Base-by-base conservation (phyloP, 2,329 filamentous ascomycete genomes). In the Huntiella savannae region DNA sequence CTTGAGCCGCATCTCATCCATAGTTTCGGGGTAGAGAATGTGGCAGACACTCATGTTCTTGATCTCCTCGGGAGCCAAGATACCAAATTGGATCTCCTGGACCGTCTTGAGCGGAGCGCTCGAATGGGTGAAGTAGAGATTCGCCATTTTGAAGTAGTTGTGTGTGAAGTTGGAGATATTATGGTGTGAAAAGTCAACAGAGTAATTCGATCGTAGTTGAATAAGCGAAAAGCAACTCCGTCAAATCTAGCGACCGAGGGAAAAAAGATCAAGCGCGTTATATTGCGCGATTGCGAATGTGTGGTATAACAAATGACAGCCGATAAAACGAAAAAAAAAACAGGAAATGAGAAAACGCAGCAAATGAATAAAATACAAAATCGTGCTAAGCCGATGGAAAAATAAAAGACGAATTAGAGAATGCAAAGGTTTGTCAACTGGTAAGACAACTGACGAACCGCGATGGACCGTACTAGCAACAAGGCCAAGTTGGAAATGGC, bases 31-130 rank as follows among this genome's bases (percentile, higher is more conserved):
- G 60, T 95, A 96, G 62, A 91, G 75, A 61, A 98, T 88, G 62
- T 94, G 84, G 55, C 79, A 82, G 53, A 96, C 88, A 65, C 87
- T 95, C 85, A 96, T 92, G 58, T 82, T 87, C 71, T 98, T 96
- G 65, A 96, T 94, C 69, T 98, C 92, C 62, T 98, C 91, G 19
- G 91, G 91, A 33, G 91, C 93, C 64, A 98, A 76, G 60, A 98
- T 75, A 60, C 91, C 91, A 61, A 98, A 98, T 71, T 98, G 92
- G 57, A 98, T 94, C 73, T 98, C 92, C 73, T 95, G 81, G 58
- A 98, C 87, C 54, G 82, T 93, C 71, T 91, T 88, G 74, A 96
- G 74, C 63, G 87, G 87, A 75, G 83, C 87, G 74, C 82, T 87
- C 62, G 84, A 94, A 66, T 86, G 84, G 59, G 81, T 73, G 60